phyloP scores from a whole-genome alignment of 2,329 filamentous ascomycete genomes.

The Didymella exigua region DNA sequence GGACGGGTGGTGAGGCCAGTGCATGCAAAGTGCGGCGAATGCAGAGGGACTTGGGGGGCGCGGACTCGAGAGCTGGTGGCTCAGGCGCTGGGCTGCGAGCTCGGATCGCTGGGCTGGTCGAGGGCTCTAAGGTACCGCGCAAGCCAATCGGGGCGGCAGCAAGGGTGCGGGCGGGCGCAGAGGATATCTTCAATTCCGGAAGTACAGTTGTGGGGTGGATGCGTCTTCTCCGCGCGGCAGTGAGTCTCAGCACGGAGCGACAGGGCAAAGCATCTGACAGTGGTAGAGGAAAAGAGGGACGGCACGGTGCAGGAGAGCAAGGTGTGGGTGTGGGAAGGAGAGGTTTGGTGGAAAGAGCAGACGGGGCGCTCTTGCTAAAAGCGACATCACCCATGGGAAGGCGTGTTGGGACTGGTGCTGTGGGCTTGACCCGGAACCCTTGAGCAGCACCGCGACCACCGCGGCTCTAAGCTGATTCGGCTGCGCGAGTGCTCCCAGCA shows the following conservation, averaged over 20 bases:
- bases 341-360: slow-evolving; percentile 17
- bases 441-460: slow-evolving; percentile 15
- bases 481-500: slow-evolving; percentile 22
- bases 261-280: slow-evolving; percentile 17
- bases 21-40: slow-evolving; percentile 15
- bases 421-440: slow-evolving; percentile 15
- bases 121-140: slow-evolving; percentile 17
- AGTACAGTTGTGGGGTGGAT: slow-evolving; percentile 3
- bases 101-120: slow-evolving; percentile 27
- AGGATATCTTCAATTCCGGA: not conserved
- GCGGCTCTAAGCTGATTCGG: slow-evolving; percentile 26
- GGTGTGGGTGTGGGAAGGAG: slow-evolving; percentile 17
- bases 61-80: slow-evolving; percentile 26
- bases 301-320: slow-evolving; percentile 16
- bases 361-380: slow-evolving; percentile 21
- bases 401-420: slow-evolving; percentile 23
- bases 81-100: slow-evolving; percentile 22
- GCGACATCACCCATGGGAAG: slow-evolving; percentile 17
- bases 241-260: slow-evolving; percentile 5
- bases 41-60: slow-evolving; percentile 35
- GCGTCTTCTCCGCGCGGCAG: slow-evolving; percentile 6
- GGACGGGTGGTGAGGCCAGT: slow-evolving; percentile 36
- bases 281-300: slow-evolving; percentile 14
- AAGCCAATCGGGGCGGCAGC: slow-evolving; percentile 25
- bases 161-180: slow-evolving; percentile 12